Evolutionary conservation across 306 rosid genomes (phyloP).

Genomic region (Lathyrus tuberosus): DNA sequence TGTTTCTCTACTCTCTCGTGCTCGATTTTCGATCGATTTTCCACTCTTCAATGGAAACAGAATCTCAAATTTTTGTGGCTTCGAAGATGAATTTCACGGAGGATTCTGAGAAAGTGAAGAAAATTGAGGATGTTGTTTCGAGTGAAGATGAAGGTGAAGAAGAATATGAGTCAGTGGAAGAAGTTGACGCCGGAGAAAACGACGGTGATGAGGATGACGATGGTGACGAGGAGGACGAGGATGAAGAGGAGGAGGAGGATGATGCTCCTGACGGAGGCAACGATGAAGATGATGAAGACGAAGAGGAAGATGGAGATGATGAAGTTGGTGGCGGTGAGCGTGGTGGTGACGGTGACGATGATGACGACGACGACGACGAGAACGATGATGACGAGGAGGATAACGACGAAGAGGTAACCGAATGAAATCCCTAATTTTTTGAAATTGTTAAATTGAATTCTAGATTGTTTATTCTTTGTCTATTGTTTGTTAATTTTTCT

Average conservation of each 20-base stretch:
- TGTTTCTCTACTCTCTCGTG: conserved; percentile 42
- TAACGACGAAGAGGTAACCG: conserved; percentile 45
- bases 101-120: conserved; percentile 58
- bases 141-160: conserved; percentile 44
- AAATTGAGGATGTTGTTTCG: conserved; percentile 46
- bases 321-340: conserved; percentile 37
- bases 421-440: conserved; percentile 26
- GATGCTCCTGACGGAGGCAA: conserved; percentile 61
- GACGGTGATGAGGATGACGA: conserved; percentile 50
- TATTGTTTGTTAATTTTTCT: neutral
- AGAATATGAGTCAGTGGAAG: conserved; percentile 42
- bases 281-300: conserved; percentile 40
- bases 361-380: conserved; percentile 35
- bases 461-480: neutral
- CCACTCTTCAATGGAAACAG: neutral
- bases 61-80: conserved; percentile 3
- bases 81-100: conserved; percentile 62
- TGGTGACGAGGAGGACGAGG: conserved; percentile 40
- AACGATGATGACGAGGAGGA: conserved; percentile 33
- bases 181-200: conserved; percentile 55
- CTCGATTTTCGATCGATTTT: conserved; percentile 34
- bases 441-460: conserved; percentile 13
- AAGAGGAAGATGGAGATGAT: conserved; percentile 46
- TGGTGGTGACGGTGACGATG: conserved; percentile 34
- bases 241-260: conserved; percentile 33